phyloP scores from a whole-genome alignment of 2,329 filamentous ascomycete species.

The Davidsoniella neocaledoniae region DNA sequence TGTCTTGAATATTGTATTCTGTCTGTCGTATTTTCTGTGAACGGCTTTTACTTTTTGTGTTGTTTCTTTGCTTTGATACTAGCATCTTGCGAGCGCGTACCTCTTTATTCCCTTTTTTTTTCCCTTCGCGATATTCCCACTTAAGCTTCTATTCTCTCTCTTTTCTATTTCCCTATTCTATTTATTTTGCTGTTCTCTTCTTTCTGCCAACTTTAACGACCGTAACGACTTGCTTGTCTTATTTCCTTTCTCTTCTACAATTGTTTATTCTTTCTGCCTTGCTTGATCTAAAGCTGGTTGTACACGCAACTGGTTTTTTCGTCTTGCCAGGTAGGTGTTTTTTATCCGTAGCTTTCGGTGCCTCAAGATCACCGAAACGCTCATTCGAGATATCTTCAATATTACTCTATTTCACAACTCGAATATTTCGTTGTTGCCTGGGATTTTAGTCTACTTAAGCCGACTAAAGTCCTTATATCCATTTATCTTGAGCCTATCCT shows the following conservation, averaged over 20 bases:
- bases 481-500: too few species aligned
- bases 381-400: too few species aligned
- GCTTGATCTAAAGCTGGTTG: neutral
- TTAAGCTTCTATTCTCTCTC: neutral
- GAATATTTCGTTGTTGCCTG: too few species aligned
- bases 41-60: neutral
- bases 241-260: neutral
- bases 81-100: constrained; percentile 7
- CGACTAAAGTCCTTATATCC: too few species aligned
- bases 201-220: constrained; percentile 4
- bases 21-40: neutral
- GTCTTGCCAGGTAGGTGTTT: too few species aligned
- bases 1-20: neutral
- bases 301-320: too few species aligned
- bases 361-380: too few species aligned
- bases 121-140: constrained; percentile 7
- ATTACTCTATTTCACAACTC: too few species aligned
- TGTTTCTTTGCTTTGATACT: constrained; percentile 2
- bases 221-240: constrained; percentile 1
- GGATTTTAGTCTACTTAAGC: too few species aligned
- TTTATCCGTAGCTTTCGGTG: too few species aligned
- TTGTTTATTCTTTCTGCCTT: neutral
- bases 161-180: neutral
- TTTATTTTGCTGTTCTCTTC: neutral
- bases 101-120: constrained; percentile 1